Base-by-base conservation (phyloP, 2,329 filamentous ascomycete genomes). In the Chrysoporthe cubensis region DNA sequence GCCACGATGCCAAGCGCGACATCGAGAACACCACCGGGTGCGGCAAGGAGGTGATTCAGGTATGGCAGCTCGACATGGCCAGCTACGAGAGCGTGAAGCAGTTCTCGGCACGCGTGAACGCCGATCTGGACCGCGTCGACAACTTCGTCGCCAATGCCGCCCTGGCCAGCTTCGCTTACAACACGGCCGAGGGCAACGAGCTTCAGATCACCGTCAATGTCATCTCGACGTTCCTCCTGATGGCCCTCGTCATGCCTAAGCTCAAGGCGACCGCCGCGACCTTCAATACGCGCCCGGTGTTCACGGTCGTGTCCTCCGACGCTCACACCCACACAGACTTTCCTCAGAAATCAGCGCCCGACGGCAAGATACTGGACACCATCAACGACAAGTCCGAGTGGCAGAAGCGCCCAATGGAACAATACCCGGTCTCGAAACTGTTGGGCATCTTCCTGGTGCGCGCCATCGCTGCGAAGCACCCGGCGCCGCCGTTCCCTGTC, bases 391-490 rank as follows among this genome's bases (percentile, higher is more conserved):
- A 62, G 65, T 14, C 3, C 0, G 48, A 40, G 46, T 59, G 56
- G 42, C 9, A 9, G 42, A 56, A 56, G 48, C 48, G 46, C 40
- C 37, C 37, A 26, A 40, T 8, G 1, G 44, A 59, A 42, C 72
- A 74, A 61, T 80, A 79, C 61, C 75, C 75, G 32, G 69, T 78
- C 43, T 77, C 76, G 11, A 79, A 79, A 71, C 73, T 79, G 13
- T 69, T 79, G 65, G 75, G 76, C 50, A 71, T 77, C n/a, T 71
- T 77, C 37, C 63, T 71, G 3, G 63, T 78, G n/a, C 76, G 75
- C 32, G 71, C 74, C 58, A 71, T 79, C 7, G 76, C 73, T 3
- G 43, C 26, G 52, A 13, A 40, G 32, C 42, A 54, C 18, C 52
- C 66, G 14, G 18, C 42, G 32, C 48, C 60, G 34, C 21, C 72